phyloP scores from a whole-genome alignment of 352 stramenopile species.

The Thraustochytrium sp. region DNA sequence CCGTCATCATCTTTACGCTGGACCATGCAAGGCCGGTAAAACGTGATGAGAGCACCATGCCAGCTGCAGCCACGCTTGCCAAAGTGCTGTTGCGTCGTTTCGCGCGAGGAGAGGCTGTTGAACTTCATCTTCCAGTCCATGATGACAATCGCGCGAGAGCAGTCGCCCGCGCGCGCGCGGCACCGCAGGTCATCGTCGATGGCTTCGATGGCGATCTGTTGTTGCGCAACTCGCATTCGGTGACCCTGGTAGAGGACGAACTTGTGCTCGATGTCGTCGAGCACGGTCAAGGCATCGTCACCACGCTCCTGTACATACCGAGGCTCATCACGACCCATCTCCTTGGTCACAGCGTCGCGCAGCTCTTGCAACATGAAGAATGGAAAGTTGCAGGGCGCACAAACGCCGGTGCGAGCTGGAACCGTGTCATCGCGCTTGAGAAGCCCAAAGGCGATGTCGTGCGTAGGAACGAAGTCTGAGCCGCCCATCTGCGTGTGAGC shows the following conservation, averaged over 20 bases:
- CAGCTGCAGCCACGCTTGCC: not conserved
- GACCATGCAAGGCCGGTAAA: not conserved
- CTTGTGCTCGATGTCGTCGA: not conserved
- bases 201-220: not conserved
- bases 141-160: not conserved
- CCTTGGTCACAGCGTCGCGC: too few relatives aligned
- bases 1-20: not conserved
- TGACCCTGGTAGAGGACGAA: not conserved
- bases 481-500: not conserved
- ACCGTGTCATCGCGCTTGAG: not conserved
- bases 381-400: not conserved
- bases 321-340: too few relatives aligned
- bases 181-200: not conserved
- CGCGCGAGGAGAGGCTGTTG: not conserved
- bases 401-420: not conserved
- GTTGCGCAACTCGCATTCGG: not conserved
- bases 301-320: too few relatives aligned
- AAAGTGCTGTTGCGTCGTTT: not conserved
- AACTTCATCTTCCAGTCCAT: too few relatives aligned
- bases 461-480: not conserved
- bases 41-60: not conserved
- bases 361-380: not conserved
- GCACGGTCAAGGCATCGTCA: not conserved
- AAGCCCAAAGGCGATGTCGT: not conserved
- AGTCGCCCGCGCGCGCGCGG: not conserved